Evolutionary conservation across 2,329 filamentous ascomycete genomes (phyloP).

Genomic region (Penicillium sp.): DNA sequence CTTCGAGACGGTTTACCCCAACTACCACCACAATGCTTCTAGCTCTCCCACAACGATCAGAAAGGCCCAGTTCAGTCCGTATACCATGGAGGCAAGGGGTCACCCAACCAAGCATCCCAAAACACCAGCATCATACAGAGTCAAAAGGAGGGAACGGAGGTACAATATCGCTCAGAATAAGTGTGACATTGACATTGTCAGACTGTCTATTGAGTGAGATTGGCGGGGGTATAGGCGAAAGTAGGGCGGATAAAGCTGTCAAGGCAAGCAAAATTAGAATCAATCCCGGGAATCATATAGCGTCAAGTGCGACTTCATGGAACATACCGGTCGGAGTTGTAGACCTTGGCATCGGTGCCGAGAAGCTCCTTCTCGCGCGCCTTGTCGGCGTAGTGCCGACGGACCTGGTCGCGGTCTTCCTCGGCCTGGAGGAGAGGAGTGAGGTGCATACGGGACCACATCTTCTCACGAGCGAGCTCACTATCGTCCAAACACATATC

Average conservation of each 20-base stretch:
- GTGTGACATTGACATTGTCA: constrained; percentile 16
- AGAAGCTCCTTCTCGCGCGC: constrained; percentile 86
- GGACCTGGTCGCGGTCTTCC: constrained; percentile 91
- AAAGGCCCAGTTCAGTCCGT: constrained; percentile 9
- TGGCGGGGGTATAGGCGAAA: constrained; percentile 67
- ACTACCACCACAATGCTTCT: constrained; percentile 3
- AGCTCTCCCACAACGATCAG: constrained; percentile 5
- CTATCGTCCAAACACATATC: constrained; percentile 46
- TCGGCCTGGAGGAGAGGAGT: constrained; percentile 93
- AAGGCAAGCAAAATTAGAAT: constrained; percentile 6
- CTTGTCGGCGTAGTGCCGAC: constrained; percentile 81
- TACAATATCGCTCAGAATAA: constrained; percentile 8
- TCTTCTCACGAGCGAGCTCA: constrained; percentile 93
- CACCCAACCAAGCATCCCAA: constrained; percentile 5
- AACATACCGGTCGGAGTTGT: constrained; percentile 80
- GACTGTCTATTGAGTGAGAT: constrained; percentile 55
- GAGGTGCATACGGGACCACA: constrained; percentile 94
- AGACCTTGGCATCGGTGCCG: constrained; percentile 78
- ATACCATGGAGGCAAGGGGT: constrained; percentile 8
- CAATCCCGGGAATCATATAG: neutral
- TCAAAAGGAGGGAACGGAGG: constrained; percentile 8
- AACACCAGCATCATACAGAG: constrained; percentile 9
- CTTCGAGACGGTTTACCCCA: constrained; percentile 8
- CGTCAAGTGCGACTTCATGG: neutral
- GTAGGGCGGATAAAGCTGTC: constrained; percentile 76